Conservation (phyloP, 2,329 filamentous ascomycete species). For the Endoconidiophora laricicola region DNA sequence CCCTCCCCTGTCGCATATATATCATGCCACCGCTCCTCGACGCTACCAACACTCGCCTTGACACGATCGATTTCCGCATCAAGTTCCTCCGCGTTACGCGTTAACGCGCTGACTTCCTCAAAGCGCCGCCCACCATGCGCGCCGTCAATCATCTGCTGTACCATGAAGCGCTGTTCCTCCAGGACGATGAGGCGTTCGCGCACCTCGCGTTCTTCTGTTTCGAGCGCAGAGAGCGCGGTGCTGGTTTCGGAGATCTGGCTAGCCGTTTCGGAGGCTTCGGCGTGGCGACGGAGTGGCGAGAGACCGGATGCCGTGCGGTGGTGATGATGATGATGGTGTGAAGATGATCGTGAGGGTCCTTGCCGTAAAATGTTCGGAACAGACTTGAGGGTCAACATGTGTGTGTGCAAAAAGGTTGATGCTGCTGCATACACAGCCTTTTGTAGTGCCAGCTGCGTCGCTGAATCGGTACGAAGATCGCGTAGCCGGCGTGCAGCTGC, state of each 20-base stretch:
- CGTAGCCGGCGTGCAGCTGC: conserved; percentile 64
- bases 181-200: conserved; percentile 67
- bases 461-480: conserved; percentile 56
- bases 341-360: conserved; percentile 1
- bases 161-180: conserved; percentile 82
- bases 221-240: conserved; percentile 34
- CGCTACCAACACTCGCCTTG: conserved; percentile 44
- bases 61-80: conserved; percentile 58
- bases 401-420: conserved; percentile 66
- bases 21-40: conserved; percentile 33
- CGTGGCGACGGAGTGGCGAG: conserved; percentile 30
- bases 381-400: conserved; percentile 76
- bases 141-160: conserved; percentile 66
- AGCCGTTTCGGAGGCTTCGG: conserved; percentile 28
- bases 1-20: conserved; percentile 10
- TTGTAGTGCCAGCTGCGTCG: conserved; percentile 59
- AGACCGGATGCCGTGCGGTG: conserved; percentile 11
- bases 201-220: conserved; percentile 69
- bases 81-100: conserved; percentile 67
- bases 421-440: conserved; percentile 70
- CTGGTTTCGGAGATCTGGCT: conserved; percentile 35
- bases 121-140: conserved; percentile 64
- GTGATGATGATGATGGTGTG: conserved; percentile 8
- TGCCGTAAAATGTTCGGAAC: conserved; percentile 47
- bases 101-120: conserved; percentile 69